phyloP scores from a whole-genome alignment of 75 land plant genomes.

The Picea glauca region DNA sequence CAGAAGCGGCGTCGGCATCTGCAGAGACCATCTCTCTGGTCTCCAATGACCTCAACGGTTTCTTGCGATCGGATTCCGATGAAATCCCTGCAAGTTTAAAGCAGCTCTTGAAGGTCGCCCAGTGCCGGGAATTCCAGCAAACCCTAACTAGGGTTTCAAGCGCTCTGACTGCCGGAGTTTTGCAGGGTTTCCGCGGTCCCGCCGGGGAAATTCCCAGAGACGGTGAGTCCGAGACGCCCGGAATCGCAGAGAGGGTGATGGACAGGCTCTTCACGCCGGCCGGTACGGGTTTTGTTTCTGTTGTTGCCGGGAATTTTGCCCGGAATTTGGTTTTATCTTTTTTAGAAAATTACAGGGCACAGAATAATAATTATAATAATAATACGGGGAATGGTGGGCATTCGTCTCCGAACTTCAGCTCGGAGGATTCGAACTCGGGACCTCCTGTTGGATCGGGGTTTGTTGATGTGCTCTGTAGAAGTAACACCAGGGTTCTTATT shows the following conservation, averaged over 20 bases:
- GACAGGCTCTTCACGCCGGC: slow-evolving; percentile 62
- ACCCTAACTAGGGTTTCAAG: slow-evolving; percentile 41
- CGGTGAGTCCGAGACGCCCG: too few species aligned
- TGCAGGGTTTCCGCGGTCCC: slow-evolving; percentile 15
- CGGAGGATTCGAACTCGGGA: too few species aligned
- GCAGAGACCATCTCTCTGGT: slow-evolving; percentile 57
- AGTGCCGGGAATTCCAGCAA: slow-evolving; percentile 52
- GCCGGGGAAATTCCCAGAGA: slow-evolving; percentile 1
- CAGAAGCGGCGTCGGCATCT: slow-evolving; percentile 54
- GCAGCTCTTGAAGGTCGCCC: slow-evolving; percentile 69
- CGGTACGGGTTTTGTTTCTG: slow-evolving; percentile 81
- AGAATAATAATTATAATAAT: too few species aligned
- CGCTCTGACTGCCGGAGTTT: slow-evolving; percentile 56
- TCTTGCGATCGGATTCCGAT: slow-evolving; percentile 68
- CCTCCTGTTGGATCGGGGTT: slow-evolving; percentile 12
- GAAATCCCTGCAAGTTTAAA: slow-evolving; percentile 69
- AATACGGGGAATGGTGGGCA: too few species aligned
- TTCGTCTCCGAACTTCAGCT: too few species aligned
- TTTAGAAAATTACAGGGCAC: slow-evolving; percentile 14
- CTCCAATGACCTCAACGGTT: slow-evolving; percentile 55
- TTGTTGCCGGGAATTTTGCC: slow-evolving; percentile 81
- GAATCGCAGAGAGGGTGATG: slow-evolving; percentile 19
- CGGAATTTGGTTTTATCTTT: slow-evolving; percentile 61
- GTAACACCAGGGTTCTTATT: slow-evolving; percentile 35
- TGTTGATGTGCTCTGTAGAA: slow-evolving; percentile 36